Evolutionary conservation across 2,329 filamentous ascomycete genomes (phyloP).

Genomic region (Pyrenochaeta sp.): DNA sequence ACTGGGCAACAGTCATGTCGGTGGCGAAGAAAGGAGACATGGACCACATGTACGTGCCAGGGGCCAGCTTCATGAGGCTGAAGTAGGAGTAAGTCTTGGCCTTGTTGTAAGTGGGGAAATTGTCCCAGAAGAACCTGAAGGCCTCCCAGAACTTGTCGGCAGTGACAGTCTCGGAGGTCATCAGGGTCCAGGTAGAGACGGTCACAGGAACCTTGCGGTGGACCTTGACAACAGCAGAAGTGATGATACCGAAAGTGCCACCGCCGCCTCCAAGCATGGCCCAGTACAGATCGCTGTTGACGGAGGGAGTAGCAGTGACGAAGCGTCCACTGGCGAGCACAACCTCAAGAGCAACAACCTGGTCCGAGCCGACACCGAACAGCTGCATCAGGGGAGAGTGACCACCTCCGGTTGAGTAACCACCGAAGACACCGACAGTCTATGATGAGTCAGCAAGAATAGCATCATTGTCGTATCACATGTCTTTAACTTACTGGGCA

Average conservation of each 20-base stretch:
- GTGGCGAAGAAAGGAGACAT: conserved; percentile 42
- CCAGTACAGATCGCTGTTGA: conserved; percentile 51
- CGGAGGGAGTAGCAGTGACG: conserved; percentile 32
- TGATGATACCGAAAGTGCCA: conserved; percentile 46
- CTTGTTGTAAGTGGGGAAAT: conserved; percentile 32
- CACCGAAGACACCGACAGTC: conserved; percentile 60
- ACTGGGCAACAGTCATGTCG: conserved; percentile 34
- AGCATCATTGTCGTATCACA: too few species aligned
- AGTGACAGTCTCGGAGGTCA: conserved; percentile 39
- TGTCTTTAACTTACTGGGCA: conserved; percentile 43
- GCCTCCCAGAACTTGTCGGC: conserved; percentile 42
- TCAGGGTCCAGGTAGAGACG: conserved; percentile 42
- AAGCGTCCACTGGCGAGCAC: conserved; percentile 39
- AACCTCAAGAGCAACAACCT: conserved; percentile 48
- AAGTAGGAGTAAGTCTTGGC: conserved; percentile 43
- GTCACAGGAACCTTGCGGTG: conserved; percentile 43
- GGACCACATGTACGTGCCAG: conserved; percentile 31
- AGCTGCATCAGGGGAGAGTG: conserved; percentile 62
- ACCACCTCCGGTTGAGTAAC: conserved; percentile 59
- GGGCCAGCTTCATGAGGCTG: conserved; percentile 31
- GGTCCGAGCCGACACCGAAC: conserved; percentile 51
- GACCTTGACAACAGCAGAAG: conserved; percentile 43
- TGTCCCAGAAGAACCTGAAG: conserved; percentile 31
- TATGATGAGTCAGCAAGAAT: conserved; percentile 2
- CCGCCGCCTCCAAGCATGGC: conserved; percentile 51